These are phyloP conservation scores for Mortierella claussenii DNA, from an alignment of 192 early-diverging fungal genomes.

Conservation along the genomic window DNA sequence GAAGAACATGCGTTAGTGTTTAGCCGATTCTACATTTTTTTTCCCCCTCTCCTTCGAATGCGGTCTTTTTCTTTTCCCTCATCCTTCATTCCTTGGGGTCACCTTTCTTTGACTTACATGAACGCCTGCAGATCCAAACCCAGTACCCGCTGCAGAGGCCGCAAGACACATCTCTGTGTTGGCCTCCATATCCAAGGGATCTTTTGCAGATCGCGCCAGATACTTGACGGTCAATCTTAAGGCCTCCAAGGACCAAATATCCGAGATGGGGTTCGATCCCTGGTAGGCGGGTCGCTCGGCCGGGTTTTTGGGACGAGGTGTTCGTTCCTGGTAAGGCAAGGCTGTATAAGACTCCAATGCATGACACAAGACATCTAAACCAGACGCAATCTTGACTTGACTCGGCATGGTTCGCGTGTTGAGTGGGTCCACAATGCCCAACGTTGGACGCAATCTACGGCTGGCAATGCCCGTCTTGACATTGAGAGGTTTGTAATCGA, in stretches of 20 bases:
- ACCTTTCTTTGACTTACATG: slow-evolving; percentile 76
- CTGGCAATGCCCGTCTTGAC: slow-evolving; percentile 93
- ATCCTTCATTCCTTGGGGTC: no score
- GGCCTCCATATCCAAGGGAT: slow-evolving; percentile 68
- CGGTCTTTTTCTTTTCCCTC: background rate
- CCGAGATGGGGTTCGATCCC: slow-evolving; percentile 92
- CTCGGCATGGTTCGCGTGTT: slow-evolving; percentile 89
- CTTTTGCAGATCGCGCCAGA: slow-evolving; percentile 76
- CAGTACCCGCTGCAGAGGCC: slow-evolving; percentile 90
- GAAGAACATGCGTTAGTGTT: slow-evolving; percentile 1
- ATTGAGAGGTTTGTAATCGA: slow-evolving; percentile 84
- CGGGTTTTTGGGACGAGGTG: slow-evolving; percentile 83
- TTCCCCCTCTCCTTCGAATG: no score
- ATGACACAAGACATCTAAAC: slow-evolving; percentile 92
- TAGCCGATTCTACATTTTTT: no score
- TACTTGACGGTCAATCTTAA: slow-evolving; percentile 85
- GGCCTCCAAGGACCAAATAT: slow-evolving; percentile 87
- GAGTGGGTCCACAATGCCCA: slow-evolving; percentile 89
- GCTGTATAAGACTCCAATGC: slow-evolving; percentile 94
- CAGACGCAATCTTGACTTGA: slow-evolving; percentile 86
- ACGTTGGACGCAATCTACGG: slow-evolving; percentile 82
- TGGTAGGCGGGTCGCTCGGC: slow-evolving; percentile 90
- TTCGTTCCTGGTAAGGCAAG: slow-evolving; percentile 82
- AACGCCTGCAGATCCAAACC: slow-evolving; percentile 90
- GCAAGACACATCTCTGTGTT: slow-evolving; percentile 90